These are phyloP conservation scores for Teratosphaeria viscida DNA, from an alignment of 2,329 filamentous ascomycete genomes.

Conservation along the genomic window DNA sequence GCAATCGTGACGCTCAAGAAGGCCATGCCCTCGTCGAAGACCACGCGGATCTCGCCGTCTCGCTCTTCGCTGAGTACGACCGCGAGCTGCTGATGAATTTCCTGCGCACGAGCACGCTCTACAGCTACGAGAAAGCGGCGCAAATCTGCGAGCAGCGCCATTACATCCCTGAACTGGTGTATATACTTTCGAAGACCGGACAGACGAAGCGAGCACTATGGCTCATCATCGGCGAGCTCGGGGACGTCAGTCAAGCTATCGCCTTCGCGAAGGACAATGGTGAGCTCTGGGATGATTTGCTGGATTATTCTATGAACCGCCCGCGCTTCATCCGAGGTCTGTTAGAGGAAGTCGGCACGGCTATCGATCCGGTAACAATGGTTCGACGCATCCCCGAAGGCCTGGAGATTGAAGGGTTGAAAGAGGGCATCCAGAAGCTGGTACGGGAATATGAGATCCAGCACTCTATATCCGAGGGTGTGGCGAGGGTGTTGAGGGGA, in stretches of 20 bases:
- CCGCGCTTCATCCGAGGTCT: constrained; percentile 86
- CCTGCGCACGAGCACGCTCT: constrained; percentile 67
- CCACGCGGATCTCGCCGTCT: constrained; percentile 77
- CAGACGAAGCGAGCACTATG: constrained; percentile 85
- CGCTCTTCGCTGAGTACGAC: constrained; percentile 78
- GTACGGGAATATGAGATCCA: constrained; percentile 95
- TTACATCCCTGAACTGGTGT: constrained; percentile 89
- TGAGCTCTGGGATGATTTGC: constrained; percentile 87
- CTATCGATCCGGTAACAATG: constrained; percentile 78
- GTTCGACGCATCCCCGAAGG: constrained; percentile 87
- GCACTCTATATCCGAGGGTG: constrained; percentile 80
- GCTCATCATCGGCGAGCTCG: constrained; percentile 86
- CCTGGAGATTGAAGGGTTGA: constrained; percentile 79
- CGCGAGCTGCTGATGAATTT: constrained; percentile 75
- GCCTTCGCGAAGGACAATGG: constrained; percentile 88
- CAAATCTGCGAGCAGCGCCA: constrained; percentile 67
- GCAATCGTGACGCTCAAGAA: constrained; percentile 35
- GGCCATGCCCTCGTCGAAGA: constrained; percentile 62
- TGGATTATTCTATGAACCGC: constrained; percentile 96
- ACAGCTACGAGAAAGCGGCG: constrained; percentile 73
- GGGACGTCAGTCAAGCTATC: constrained; percentile 86
- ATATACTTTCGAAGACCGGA: constrained; percentile 88
- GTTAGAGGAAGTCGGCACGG: constrained; percentile 85
- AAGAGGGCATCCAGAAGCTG: constrained; percentile 80
- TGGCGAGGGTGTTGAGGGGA: constrained; percentile 73